Conservation (phyloP, 768 basidiomycete genomes). For the Asterophora lycoperdoides region DNA sequence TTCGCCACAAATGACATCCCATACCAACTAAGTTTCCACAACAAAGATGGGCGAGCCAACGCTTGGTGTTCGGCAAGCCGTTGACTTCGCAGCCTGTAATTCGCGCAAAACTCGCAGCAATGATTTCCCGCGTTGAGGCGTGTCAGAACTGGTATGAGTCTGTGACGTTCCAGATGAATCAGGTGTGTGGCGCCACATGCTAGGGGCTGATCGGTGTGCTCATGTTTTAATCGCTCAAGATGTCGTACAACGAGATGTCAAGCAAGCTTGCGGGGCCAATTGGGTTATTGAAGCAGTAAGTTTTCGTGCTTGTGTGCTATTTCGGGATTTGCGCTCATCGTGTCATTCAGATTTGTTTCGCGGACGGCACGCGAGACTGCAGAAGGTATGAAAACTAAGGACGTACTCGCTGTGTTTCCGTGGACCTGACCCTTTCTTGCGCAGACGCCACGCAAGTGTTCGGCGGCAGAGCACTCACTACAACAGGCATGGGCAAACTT, state of each 20-base stretch:
- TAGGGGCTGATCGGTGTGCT: slow-evolving; percentile 12
- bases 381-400: slow-evolving; percentile 35
- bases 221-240: slow-evolving; percentile 39
- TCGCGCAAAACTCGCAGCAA: slow-evolving; percentile 77
- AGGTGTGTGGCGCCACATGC: slow-evolving; percentile 39
- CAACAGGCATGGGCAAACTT: slow-evolving; percentile 80
- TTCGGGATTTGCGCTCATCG: background rate
- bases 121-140: slow-evolving; percentile 88
- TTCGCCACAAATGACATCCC: too few species aligned
- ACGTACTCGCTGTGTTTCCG: slow-evolving; percentile 21
- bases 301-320: slow-evolving; percentile 4
- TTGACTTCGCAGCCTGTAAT: slow-evolving; percentile 81
- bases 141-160: slow-evolving; percentile 88
- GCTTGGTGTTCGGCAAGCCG: slow-evolving; percentile 88
- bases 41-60: slow-evolving; percentile 88
- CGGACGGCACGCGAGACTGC: slow-evolving; percentile 68
- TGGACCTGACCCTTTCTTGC: slow-evolving; percentile 32
- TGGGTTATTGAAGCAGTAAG: slow-evolving; percentile 84
- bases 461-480: slow-evolving; percentile 84
- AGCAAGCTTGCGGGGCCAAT: slow-evolving; percentile 86
- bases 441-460: slow-evolving; percentile 82
- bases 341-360: slow-evolving; percentile 54
- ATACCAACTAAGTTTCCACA: too few species aligned
- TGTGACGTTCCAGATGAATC: slow-evolving; percentile 90
- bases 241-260: slow-evolving; percentile 83